Percentiles rank a stretch among this genome's conserved stretches.
Evolutionary conservation across 1,284 basidiomycete species (phyloP).

Genomic region (Marasmius sp.): DNA sequence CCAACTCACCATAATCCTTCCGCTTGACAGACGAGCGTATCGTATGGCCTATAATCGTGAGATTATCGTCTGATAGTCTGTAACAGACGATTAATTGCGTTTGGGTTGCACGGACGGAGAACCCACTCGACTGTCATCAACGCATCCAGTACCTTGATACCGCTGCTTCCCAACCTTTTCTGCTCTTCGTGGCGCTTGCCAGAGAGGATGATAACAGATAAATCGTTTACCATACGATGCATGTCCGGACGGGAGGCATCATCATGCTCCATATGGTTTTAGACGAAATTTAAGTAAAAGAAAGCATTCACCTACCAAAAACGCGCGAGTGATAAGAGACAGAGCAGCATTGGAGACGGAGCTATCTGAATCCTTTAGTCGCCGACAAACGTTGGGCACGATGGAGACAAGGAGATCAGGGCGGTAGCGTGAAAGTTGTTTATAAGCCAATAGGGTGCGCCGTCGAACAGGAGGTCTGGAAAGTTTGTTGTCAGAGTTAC

Average conservation of each 20-base stretch:
- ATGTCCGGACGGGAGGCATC: conserved; percentile 6
- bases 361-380: conserved; percentile 47
- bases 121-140: conserved; percentile 24
- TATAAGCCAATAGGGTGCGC: conserved; percentile 58
- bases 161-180: conserved; percentile 13
- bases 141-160: conserved; percentile 22
- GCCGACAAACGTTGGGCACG: conserved; percentile 39
- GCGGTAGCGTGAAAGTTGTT: conserved; percentile 50
- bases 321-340: conserved; percentile 12
- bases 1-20: conserved; percentile 32
- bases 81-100: conserved; percentile 15
- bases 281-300: background rate
- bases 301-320: background rate
- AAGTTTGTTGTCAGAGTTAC: conserved; percentile 11
- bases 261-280: background rate
- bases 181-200: conserved; percentile 7
- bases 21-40: conserved; percentile 31
- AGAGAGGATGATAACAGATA: conserved; percentile 18
- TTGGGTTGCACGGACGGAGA: conserved; percentile 7
- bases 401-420: conserved; percentile 47
- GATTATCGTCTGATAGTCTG: conserved; percentile 29
- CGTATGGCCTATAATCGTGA: conserved; percentile 40
- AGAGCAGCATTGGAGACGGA: conserved; percentile 52
- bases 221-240: conserved; percentile 13
- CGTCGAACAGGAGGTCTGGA: conserved; percentile 58